These are phyloP conservation scores for Salisapilia sapeloensis DNA, from an alignment of 352 stramenopile species.

Conservation along the genomic window DNA sequence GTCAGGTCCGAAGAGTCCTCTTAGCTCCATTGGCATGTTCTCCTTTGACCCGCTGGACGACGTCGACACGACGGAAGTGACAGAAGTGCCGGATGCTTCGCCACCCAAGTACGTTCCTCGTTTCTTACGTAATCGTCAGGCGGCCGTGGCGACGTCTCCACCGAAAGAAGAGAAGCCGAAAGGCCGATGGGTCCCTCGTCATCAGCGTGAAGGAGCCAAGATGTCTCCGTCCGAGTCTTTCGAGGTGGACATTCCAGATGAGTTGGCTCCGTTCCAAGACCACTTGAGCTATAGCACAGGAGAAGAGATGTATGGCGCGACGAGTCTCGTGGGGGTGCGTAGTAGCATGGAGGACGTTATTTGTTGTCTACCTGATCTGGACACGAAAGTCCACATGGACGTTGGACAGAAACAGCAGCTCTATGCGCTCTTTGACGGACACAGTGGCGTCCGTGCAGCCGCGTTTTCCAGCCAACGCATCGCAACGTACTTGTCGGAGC, in stretches of 20 bases:
- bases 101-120: constrained; percentile 54
- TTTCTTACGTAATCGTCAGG: constrained; percentile 50
- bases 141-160: constrained; percentile 17
- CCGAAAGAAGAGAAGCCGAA: constrained; percentile 7
- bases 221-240: constrained; percentile 24
- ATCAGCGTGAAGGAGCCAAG: constrained; percentile 33
- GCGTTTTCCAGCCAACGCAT: constrained; percentile 59
- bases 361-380: constrained; percentile 62
- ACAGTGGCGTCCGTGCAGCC: constrained; percentile 58
- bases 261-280: constrained; percentile 51
- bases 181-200: constrained; percentile 32
- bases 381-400: constrained; percentile 15
- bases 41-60: constrained; percentile 50
- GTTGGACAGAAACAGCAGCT: constrained; percentile 34
- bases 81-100: constrained; percentile 4
- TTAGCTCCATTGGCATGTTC: constrained; percentile 50
- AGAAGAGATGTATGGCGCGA: constrained; percentile 55
- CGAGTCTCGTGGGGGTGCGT: constrained; percentile 60
- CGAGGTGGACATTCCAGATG: constrained; percentile 14
- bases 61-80: background rate
- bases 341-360: constrained; percentile 70
- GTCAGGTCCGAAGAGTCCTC: constrained; percentile 30
- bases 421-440: constrained; percentile 74
- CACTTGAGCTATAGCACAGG: constrained; percentile 49
- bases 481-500: constrained; percentile 42